Evolutionary conservation across 257 asterid genomes (phyloP).

Genomic region (Capsicum baccatum): DNA sequence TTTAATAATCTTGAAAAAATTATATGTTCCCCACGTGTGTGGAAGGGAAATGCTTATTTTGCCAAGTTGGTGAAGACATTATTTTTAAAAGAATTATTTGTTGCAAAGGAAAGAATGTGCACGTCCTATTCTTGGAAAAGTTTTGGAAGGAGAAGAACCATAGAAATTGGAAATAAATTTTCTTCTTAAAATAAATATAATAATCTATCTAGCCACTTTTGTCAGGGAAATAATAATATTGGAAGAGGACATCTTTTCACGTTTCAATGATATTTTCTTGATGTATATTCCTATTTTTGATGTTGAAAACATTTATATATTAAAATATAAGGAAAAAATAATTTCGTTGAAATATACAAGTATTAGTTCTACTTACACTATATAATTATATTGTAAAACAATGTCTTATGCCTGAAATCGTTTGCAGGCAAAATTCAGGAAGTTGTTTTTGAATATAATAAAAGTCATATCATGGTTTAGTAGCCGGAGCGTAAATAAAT

Average conservation of each 20-base stretch:
- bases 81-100: background rate
- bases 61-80: background rate
- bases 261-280: background rate
- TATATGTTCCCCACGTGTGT: conserved; percentile 15
- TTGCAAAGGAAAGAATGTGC: conserved; percentile 2
- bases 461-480: no score
- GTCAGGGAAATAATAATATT: background rate
- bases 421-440: no score
- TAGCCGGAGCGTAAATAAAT: no score
- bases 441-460: no score
- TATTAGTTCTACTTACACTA: no score
- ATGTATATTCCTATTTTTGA: background rate
- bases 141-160: background rate
- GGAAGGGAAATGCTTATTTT: background rate
- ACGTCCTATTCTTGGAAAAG: conserved; percentile 18
- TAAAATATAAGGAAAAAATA: no score
- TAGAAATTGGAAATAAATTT: conserved; percentile 21
- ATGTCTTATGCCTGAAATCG: no score
- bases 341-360: no score
- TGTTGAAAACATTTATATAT: background rate
- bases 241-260: background rate
- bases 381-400: no score
- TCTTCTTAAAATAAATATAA: background rate
- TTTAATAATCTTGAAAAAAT: background rate
- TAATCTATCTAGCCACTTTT: background rate